Evolutionary conservation across 495 filamentous ascomycete species (phyloP).

Genomic region (Stereocaulon alpinum): DNA sequence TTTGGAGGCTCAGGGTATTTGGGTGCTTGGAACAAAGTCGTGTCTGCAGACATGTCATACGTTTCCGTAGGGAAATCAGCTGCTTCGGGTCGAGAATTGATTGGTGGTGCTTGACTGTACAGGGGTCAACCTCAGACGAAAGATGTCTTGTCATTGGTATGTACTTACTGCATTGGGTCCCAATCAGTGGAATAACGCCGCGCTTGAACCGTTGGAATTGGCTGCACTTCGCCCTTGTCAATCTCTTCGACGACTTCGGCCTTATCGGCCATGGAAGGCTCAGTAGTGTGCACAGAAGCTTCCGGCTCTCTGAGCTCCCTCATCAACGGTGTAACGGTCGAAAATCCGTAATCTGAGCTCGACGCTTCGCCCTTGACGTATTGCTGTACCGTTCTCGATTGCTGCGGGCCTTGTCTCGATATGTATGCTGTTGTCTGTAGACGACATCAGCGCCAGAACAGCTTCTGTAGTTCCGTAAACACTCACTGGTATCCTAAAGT

Average conservation of each 20-base stretch:
- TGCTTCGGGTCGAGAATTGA: slow-evolving; percentile 67
- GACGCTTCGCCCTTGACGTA: slow-evolving; percentile 31
- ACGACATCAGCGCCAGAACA: background rate
- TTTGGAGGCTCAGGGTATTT: slow-evolving; percentile 73
- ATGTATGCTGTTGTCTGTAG: slow-evolving; percentile 4
- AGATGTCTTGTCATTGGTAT: too few relatives aligned
- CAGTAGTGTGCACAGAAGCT: slow-evolving; percentile 31
- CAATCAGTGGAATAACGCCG: slow-evolving; percentile 45
- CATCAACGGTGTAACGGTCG: slow-evolving; percentile 28
- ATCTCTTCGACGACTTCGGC: slow-evolving; percentile 32
- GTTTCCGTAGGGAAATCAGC: slow-evolving; percentile 57
- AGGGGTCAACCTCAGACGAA: slow-evolving; percentile 8
- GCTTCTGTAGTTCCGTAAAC: background rate
- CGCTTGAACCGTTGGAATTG: slow-evolving; percentile 34
- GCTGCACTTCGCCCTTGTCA: slow-evolving; percentile 28
- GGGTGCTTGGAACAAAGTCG: slow-evolving; percentile 62
- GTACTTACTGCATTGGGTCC: slow-evolving; percentile 54
- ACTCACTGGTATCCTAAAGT: slow-evolving; percentile 55
- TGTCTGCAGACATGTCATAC: slow-evolving; percentile 68
- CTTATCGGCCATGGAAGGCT: slow-evolving; percentile 27
- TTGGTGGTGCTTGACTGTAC: slow-evolving; percentile 60
- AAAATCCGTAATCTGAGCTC: slow-evolving; percentile 22
- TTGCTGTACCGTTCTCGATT: slow-evolving; percentile 25
- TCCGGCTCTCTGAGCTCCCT: slow-evolving; percentile 29
- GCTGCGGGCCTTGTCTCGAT: slow-evolving; percentile 2